Evolutionary conservation across 2,329 filamentous ascomycete genomes (phyloP).

Genomic region (Fusarium sterilihyphosum): DNA sequence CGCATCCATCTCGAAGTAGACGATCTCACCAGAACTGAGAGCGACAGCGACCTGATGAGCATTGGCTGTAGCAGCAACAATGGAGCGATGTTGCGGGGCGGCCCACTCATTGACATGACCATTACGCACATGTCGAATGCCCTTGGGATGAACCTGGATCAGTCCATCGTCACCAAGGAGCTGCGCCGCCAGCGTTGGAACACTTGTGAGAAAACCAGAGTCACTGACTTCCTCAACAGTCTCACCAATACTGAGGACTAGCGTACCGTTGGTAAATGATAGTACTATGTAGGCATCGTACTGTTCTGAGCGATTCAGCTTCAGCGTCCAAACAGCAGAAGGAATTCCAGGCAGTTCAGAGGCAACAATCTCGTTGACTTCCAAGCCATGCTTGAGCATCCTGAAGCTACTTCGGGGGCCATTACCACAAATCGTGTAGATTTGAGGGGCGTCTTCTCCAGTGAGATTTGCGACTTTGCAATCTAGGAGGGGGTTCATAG

Average conservation of each 20-base stretch:
- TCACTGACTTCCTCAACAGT: constrained; percentile 96
- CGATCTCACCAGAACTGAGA: constrained; percentile 93
- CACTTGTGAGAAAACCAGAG: constrained; percentile 88
- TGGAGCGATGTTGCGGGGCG: constrained; percentile 91
- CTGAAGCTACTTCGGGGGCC: constrained; percentile 91
- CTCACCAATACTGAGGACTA: constrained; percentile 95
- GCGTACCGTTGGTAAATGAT: constrained; percentile 87
- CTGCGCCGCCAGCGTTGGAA: constrained; percentile 90
- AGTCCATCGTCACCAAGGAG: constrained; percentile 93
- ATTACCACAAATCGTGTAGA: constrained; percentile 91
- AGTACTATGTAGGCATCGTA: constrained; percentile 97
- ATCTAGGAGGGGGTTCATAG: constrained; percentile 90
- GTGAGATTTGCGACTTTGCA: constrained; percentile 92
- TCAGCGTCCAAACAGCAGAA: constrained; percentile 94
- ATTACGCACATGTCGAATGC: constrained; percentile 86
- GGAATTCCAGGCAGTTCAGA: constrained; percentile 91
- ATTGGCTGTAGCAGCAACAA: constrained; percentile 94
- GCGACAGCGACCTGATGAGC: constrained; percentile 93
- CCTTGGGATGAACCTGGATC: constrained; percentile 95
- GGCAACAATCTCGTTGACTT: constrained; percentile 95
- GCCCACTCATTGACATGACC: constrained; percentile 92
- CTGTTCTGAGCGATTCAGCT: constrained; percentile 81
- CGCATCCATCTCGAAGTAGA: constrained; percentile 97
- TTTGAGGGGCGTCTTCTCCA: constrained; percentile 93
- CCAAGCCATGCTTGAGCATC: constrained; percentile 89